A percentile compares a stretch with the other conserved stretches of the same genome.
phyloP scores from a whole-genome alignment of 169 alveolate species.

The Neospora caninum region DNA sequence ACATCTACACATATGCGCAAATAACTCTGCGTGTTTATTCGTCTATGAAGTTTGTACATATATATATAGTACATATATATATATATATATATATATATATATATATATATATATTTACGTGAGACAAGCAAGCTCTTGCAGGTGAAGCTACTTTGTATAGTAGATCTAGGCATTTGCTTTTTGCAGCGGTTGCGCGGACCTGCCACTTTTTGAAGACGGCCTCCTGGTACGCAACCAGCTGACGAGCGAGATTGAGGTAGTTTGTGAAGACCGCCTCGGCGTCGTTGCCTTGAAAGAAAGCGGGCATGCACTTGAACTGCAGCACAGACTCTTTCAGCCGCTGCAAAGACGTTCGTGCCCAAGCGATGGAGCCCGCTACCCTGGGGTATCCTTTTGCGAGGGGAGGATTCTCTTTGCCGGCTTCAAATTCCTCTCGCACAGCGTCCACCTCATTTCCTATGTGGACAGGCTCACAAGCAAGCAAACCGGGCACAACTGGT shows the following conservation, averaged over 20 bases:
- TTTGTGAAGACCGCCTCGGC: conserved; percentile 75
- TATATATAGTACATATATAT: too few species aligned
- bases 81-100: too few species aligned
- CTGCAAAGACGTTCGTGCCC: conserved; percentile 90
- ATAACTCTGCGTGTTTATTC: too few species aligned
- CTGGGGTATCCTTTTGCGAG: conserved; percentile 84
- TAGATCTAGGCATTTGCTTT: too few species aligned
- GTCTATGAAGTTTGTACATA: background rate
- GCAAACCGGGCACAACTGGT: background rate
- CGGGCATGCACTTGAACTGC: conserved; percentile 87
- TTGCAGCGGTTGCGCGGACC: background rate
- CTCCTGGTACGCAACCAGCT: conserved; percentile 56
- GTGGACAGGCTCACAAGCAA: background rate
- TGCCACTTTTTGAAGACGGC: conserved; percentile 61
- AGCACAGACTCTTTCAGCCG: conserved; percentile 90
- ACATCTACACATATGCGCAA: too few species aligned
- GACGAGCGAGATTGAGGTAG: conserved; percentile 58
- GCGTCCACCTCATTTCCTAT: conserved; percentile 60
- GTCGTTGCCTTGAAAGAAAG: conserved; percentile 78
- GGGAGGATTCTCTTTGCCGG: conserved; percentile 79
- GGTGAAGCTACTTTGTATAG: too few species aligned
- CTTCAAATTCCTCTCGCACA: conserved; percentile 64
- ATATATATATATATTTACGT: too few species aligned
- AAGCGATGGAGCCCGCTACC: conserved; percentile 88
- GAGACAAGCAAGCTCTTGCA: too few species aligned